Evolutionary conservation across 2,329 filamentous ascomycete genomes (phyloP).

Genomic region (Meredithiella fracta): DNA sequence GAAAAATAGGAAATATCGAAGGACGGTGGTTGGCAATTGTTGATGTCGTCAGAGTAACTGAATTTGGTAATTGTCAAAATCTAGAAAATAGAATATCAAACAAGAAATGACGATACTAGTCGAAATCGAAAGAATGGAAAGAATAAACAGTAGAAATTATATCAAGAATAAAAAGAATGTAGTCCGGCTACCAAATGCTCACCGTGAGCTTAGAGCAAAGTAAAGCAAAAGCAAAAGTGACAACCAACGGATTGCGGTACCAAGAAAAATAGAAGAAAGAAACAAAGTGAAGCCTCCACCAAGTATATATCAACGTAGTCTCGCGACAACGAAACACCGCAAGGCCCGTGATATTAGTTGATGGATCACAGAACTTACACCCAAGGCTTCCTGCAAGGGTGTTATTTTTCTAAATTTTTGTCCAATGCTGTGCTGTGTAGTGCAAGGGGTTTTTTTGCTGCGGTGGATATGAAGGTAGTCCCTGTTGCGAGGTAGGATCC

Average conservation of each 20-base stretch:
- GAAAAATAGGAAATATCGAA: neutral
- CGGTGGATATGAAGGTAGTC: neutral
- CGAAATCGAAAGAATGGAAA: neutral
- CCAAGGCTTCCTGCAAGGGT: neutral
- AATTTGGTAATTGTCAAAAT: too few species aligned
- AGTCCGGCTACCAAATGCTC: constrained; percentile 13
- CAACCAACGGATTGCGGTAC: neutral
- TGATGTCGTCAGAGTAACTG: neutral
- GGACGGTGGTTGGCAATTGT: neutral
- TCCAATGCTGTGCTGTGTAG: neutral
- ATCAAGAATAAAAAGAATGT: constrained; percentile 7
- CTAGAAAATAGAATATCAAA: too few species aligned
- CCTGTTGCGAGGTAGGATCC: neutral
- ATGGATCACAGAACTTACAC: neutral
- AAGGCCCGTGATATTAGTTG: neutral
- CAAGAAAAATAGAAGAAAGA: constrained; percentile 2
- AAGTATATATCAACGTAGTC: neutral
- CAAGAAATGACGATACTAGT: neutral
- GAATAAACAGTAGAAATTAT: constrained; percentile 1
- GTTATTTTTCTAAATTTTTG: neutral
- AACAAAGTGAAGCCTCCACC: neutral
- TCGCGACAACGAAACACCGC: neutral
- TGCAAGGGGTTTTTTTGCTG: neutral
- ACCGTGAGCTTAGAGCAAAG: constrained; percentile 9
- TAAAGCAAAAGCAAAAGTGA: constrained; percentile 2